These are phyloP conservation scores for Saccharomyces pastorianus DNA, from an alignment of 1,139 yeast genomes.

Conservation along the genomic window DNA sequence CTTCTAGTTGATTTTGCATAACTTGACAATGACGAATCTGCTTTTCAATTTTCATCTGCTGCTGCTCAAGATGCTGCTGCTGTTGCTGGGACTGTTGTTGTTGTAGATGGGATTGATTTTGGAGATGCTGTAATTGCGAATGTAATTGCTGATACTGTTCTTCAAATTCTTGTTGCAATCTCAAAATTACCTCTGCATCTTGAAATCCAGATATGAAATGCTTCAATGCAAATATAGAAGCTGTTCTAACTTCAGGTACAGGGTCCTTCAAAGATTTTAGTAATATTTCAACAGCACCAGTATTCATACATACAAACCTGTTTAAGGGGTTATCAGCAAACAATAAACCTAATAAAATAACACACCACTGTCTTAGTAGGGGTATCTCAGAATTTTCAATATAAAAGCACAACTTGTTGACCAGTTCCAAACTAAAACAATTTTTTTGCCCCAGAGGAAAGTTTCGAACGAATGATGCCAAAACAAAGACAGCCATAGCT, in stretches of 20 bases:
- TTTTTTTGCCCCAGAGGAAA: slow-evolving; percentile 73
- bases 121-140: slow-evolving; percentile 27
- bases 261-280: slow-evolving; percentile 67
- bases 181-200: slow-evolving; percentile 30
- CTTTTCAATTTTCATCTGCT: slow-evolving; percentile 28
- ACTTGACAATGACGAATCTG: slow-evolving; percentile 27
- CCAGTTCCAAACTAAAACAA: slow-evolving; percentile 66
- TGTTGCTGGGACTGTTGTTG: slow-evolving; percentile 14
- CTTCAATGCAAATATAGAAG: slow-evolving; percentile 68
- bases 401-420: slow-evolving; percentile 59
- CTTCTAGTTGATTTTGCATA: slow-evolving; percentile 25
- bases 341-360: slow-evolving; percentile 66
- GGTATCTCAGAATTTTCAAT: slow-evolving; percentile 75
- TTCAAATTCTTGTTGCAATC: slow-evolving; percentile 29
- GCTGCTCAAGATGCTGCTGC: slow-evolving; percentile 22
- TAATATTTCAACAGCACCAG: slow-evolving; percentile 53
- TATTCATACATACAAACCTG: slow-evolving; percentile 61
- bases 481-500: slow-evolving; percentile 91
- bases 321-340: slow-evolving; percentile 72
- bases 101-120: slow-evolving; percentile 19
- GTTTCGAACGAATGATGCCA: slow-evolving; percentile 74
- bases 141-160: slow-evolving; percentile 29
- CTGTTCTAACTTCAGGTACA: slow-evolving; percentile 89
- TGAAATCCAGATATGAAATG: slow-evolving; percentile 52
- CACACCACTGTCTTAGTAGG: slow-evolving; percentile 84